Conservation (phyloP, 1,139 yeast species). For the Kurtzmaniella quercitrusa region DNA sequence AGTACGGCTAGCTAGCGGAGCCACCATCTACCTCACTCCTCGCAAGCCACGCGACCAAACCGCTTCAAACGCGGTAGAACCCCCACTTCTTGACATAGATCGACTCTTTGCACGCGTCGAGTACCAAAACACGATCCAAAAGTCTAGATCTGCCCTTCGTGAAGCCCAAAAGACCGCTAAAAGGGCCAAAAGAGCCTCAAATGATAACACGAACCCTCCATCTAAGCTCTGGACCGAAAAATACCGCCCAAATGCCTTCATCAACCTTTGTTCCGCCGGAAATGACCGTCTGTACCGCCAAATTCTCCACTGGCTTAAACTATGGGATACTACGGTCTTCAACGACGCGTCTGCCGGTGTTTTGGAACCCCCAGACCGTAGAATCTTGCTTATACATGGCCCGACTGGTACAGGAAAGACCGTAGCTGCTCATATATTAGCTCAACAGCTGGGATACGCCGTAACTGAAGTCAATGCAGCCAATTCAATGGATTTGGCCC, state of each 20-base stretch:
- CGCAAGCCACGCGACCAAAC: not conserved
- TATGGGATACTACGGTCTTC: slow-evolving; percentile 74
- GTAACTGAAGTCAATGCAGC: slow-evolving; percentile 88
- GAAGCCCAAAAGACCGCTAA: not conserved
- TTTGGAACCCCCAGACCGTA: slow-evolving; percentile 62
- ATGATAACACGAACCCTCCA: not conserved
- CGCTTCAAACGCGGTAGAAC: not conserved
- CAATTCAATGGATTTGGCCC: slow-evolving; percentile 49
- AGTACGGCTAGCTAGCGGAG: not conserved
- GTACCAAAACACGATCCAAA: slow-evolving; percentile 3
- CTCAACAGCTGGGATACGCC: slow-evolving; percentile 76
- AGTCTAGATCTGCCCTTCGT: slow-evolving; percentile 2
- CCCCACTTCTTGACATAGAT: slow-evolving; percentile 6
- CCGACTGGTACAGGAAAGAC: slow-evolving; percentile 98
- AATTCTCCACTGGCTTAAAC: slow-evolving; percentile 73
- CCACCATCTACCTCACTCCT: not conserved
- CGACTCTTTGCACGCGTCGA: slow-evolving; percentile 5
- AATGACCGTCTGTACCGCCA: slow-evolving; percentile 74
- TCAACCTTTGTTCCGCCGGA: slow-evolving; percentile 64
- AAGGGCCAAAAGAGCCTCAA: not conserved
- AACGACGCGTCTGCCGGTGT: slow-evolving; percentile 23
- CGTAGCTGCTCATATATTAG: slow-evolving; percentile 79
- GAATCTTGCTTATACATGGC: slow-evolving; percentile 74
- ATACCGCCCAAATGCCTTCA: slow-evolving; percentile 70
- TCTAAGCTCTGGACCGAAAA: slow-evolving; percentile 62